A percentile compares a stretch with the other conserved stretches of the same genome.
Evolutionary conservation across 768 basidiomycete genomes (phyloP).

Genomic region (Cystofilobasidium capitatum): DNA sequence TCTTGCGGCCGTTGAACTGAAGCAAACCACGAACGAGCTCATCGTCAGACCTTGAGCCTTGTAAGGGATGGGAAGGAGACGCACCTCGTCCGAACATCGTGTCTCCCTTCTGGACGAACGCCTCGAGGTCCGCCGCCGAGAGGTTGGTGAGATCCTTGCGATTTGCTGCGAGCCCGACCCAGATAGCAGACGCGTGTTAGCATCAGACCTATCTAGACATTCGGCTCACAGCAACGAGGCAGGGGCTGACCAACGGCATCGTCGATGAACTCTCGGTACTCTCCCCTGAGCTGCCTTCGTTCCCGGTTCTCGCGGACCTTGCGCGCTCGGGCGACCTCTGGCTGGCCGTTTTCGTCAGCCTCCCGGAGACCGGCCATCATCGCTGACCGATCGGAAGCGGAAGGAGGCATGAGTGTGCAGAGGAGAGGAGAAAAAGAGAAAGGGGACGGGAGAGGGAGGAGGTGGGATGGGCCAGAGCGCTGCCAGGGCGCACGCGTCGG

Average conservation of each 20-base stretch:
- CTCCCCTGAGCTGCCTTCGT: neutral
- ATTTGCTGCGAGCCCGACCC: slow-evolving; percentile 45
- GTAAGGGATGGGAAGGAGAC: neutral
- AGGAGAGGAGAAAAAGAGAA: too few species aligned
- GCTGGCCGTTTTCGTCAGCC: neutral
- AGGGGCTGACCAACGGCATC: neutral
- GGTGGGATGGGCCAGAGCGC: too few species aligned
- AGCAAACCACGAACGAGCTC: neutral
- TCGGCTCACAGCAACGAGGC: neutral
- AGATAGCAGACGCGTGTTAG: neutral
- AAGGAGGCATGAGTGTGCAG: slow-evolving; percentile 1
- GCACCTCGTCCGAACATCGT: slow-evolving; percentile 30
- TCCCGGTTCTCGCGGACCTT: neutral
- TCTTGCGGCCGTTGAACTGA: slow-evolving; percentile 72
- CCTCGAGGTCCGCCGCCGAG: slow-evolving; percentile 27
- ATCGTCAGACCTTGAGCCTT: neutral
- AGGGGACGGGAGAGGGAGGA: too few species aligned
- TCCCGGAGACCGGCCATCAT: slow-evolving; percentile 3
- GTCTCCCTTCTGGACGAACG: slow-evolving; percentile 28
- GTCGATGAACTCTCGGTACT: neutral
- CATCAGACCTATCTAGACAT: neutral
- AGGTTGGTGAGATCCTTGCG: slow-evolving; percentile 30
- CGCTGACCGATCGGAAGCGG: neutral
- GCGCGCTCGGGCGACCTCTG: neutral
- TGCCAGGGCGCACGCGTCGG: too few species aligned